Evolutionary conservation across 2,329 filamentous ascomycete species (phyloP), one percentile per base, ranked within the genome.

Genomic region (Monilinia fructicola): DNA sequence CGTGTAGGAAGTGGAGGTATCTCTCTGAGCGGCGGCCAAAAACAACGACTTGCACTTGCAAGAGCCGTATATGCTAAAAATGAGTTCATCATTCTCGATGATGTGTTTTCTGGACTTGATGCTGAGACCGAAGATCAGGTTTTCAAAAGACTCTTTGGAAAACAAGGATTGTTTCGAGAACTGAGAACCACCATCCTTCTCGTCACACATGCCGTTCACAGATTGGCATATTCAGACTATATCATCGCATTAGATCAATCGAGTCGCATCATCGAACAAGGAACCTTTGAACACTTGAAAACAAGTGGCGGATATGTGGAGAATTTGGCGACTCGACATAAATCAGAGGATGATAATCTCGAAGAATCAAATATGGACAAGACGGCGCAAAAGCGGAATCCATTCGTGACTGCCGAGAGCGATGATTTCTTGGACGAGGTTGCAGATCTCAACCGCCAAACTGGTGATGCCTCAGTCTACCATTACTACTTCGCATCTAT

Each of bases 41-140:
- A 73, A 65, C 71, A 71, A 66, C 60, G 72, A 7, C 75, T 90
- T 18, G 67, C 89, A 69, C 88, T 91, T 71, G 88, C 88, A 18
- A 81, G 88, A 46, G 76, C 78, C 3, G 72, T 79, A n/a, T 69
- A 85, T 78, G 74, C 77, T 21, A 69, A 56, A 26, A 71, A 74
- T 28, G 68, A 73, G 23, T 62, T 76, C 10, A 60, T 74, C 3
- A 71, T 76, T 26, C 64, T 76, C 1, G 74, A 76, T 42, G 75
- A 76, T 66, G 67, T 72, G 1, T 75, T 76, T 52, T 72, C 69
- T 50, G 75, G 74, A 0, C 71, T 76, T 23, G 74, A 76, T 60
- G 63, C 69, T 38, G 67, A 70, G 40, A 76, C 72, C 7, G 73
- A 75, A 64, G 70, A 71, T 14, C 67, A 67, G 16, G 69, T 74